Conservation (phyloP, 1,139 yeast genomes). For the Lodderomyces margitis region DNA sequence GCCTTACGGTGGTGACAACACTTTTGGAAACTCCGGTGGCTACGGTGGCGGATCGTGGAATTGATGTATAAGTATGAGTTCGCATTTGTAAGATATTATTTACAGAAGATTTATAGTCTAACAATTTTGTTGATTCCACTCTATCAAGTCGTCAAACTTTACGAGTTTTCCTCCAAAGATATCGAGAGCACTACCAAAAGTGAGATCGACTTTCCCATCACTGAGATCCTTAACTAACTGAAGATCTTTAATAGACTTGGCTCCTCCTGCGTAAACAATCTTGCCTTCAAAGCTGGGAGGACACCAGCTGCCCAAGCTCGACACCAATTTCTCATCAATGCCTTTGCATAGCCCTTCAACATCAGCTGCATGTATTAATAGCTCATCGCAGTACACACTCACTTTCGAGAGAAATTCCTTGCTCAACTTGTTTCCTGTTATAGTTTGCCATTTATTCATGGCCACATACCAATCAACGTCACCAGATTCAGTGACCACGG, state of each 20-base stretch:
- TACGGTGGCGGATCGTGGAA: constrained; percentile 15
- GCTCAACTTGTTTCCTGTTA: constrained; percentile 63
- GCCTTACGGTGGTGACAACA: constrained; percentile 44
- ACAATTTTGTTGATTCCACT: constrained; percentile 53
- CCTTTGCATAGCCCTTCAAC: constrained; percentile 96
- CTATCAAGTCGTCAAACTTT: constrained; percentile 66
- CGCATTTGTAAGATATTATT: constrained; percentile 3
- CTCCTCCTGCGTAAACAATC: constrained; percentile 97
- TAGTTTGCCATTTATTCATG: constrained; percentile 94
- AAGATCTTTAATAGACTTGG: constrained; percentile 69
- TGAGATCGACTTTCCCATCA: constrained; percentile 79
- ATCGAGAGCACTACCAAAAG: constrained; percentile 90
- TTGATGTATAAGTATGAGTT: background rate
- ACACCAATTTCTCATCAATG: constrained; percentile 76
- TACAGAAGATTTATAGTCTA: constrained; percentile 2
- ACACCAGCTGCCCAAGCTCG: constrained; percentile 75
- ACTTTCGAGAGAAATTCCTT: constrained; percentile 53
- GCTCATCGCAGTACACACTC: constrained; percentile 73
- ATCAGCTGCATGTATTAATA: constrained; percentile 95
- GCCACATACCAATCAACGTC: constrained; percentile 78
- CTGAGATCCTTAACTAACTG: constrained; percentile 64
- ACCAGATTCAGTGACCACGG: constrained; percentile 28
- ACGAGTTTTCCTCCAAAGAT: constrained; percentile 89
- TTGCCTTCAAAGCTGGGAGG: constrained; percentile 55
- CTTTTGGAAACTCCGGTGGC: constrained; percentile 22